Conservation (phyloP, 345 rosid genomes). For the Mallotus nudiflorus region DNA sequence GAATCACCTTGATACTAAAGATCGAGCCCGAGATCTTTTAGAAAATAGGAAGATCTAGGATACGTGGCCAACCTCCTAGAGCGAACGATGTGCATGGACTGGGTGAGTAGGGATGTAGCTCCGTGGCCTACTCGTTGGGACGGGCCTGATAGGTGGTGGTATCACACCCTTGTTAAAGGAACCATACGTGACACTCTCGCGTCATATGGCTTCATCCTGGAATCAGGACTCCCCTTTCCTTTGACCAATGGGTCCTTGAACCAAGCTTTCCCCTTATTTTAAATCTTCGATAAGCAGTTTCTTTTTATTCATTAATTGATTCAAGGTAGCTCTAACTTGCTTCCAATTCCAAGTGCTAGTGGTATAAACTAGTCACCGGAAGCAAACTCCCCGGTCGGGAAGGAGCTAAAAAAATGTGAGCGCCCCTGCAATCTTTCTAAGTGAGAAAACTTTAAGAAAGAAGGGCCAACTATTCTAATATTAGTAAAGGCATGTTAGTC, state of each 20-base stretch:
- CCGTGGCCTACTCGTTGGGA: background rate
- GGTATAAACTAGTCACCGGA: background rate
- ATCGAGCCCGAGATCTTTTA: background rate
- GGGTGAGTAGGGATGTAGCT: background rate
- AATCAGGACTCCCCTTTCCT: background rate
- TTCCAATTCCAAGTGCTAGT: background rate
- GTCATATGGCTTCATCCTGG: background rate
- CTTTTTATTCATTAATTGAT: too few relatives aligned
- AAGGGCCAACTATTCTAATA: too few relatives aligned
- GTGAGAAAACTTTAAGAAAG: too few relatives aligned
- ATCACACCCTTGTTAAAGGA: background rate
- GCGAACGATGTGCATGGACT: background rate
- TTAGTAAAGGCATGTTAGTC: too few relatives aligned
- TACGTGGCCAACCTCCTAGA: background rate
- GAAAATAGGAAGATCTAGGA: background rate
- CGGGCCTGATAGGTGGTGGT: conserved; percentile 3
- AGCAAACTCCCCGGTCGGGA: background rate
- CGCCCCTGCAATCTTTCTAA: too few relatives aligned
- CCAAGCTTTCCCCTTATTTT: background rate
- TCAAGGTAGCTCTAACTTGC: background rate
- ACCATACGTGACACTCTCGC: background rate
- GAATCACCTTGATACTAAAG: background rate
- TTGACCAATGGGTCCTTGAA: conserved; percentile 2
- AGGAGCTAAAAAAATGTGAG: too few relatives aligned
- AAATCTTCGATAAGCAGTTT: too few relatives aligned